Base-by-base conservation (phyloP, 441 rosid species). In the Gossypium lobatum region DNA sequence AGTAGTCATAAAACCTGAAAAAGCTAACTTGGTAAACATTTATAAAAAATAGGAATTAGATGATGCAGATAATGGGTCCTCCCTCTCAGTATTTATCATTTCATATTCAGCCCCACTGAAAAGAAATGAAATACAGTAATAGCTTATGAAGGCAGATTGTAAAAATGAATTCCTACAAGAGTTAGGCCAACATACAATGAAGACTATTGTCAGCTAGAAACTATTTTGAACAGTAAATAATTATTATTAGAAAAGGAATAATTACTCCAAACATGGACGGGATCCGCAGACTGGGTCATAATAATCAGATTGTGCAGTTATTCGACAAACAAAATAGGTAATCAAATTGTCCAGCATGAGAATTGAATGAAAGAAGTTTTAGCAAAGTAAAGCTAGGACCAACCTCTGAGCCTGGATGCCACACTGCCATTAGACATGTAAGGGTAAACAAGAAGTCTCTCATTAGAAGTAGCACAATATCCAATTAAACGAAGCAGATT, bases 381-480 rank as follows among this genome's bases (percentile, higher is more conserved):
- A 55, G 37, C 28, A 67, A 78, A 9, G 57, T 16, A 5, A 79
- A 65, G 16, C 21, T 25, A 69, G 4, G 34, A 86, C 88, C 71
- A 54, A 93, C 97, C 93, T 91, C 89, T 85, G 50, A 93, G 97
- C 81, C 97, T 84, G 53, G 90, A 88, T 37, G 98, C 98, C 60
- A 91, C 97, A 42, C 98, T 91, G 77, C 98, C 97, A 64, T 91
- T 93, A 46, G 93, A 83, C 97, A 91, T 93, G 82, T 86, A 89
- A 50, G 97, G 98, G 55, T 93, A 93, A 2, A 93, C 93, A 77
- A 93, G 89, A 78, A 93, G 91, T 77, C 95, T 85, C 88, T 93
- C 97, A 1, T 20, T 88, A 17, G 84, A 79, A 57, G 89, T 88
- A 26, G 80, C 86, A 57, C 98, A 91, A 68, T 84, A 93, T 73